These are phyloP conservation scores for Trichoderma brevicompactum DNA, from an alignment of 2,329 filamentous ascomycete species.

Conservation along the genomic window DNA sequence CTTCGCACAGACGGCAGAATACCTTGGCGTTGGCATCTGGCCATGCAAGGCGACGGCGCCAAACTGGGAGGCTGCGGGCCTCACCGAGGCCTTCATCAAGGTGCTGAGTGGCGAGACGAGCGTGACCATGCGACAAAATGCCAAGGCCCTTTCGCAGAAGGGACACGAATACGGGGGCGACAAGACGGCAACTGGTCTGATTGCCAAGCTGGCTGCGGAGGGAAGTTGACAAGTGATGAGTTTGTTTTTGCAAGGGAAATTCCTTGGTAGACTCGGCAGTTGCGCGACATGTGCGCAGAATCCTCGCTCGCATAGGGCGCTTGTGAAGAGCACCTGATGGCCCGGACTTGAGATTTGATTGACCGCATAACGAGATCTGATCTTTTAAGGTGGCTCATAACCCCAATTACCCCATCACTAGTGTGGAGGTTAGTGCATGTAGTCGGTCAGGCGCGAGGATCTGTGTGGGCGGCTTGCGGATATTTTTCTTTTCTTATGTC, in stretches of 20 bases:
- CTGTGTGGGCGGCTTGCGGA: background rate
- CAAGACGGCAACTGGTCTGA: conserved; percentile 14
- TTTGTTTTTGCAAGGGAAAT: background rate
- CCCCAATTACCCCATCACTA: background rate
- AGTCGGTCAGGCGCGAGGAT: background rate
- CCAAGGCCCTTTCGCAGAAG: conserved; percentile 31
- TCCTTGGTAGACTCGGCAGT: no score
- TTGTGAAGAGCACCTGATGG: background rate
- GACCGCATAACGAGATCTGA: background rate
- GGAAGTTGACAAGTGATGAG: background rate
- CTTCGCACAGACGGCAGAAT: conserved; percentile 49
- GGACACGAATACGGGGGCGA: conserved; percentile 24
- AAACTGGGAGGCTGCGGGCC: conserved; percentile 35
- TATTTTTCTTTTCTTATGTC: background rate
- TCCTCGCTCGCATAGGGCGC: background rate
- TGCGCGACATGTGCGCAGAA: no score
- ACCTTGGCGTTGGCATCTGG: conserved; percentile 48
- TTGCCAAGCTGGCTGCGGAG: conserved; percentile 18
- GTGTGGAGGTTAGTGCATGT: background rate
- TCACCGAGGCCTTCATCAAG: conserved; percentile 38
- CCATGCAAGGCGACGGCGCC: conserved; percentile 44
- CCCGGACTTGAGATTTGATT: background rate
- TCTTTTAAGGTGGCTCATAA: background rate
- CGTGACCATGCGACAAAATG: conserved; percentile 31
- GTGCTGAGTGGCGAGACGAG: conserved; percentile 30